Evolutionary conservation across 1,139 yeast species (phyloP).

Genomic region (Hemisphaericaspora xylofermentans): DNA sequence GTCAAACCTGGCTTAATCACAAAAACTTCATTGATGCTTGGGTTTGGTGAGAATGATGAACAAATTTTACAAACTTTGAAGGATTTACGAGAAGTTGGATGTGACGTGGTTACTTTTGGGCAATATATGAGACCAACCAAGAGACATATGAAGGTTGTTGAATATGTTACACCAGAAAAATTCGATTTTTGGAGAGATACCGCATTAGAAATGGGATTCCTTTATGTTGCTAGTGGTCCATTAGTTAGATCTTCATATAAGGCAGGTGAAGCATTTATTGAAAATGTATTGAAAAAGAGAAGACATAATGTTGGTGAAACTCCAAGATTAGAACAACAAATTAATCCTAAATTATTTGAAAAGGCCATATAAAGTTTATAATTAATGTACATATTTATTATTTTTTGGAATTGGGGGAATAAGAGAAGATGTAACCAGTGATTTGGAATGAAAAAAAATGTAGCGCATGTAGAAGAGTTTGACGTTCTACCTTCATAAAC

Average conservation of each 20-base stretch:
- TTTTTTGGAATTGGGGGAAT: not conserved
- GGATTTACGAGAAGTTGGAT: constrained; percentile 71
- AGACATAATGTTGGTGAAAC: constrained; percentile 50
- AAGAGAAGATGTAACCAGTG: not conserved
- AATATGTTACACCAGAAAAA: constrained; percentile 90
- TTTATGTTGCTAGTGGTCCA: constrained; percentile 97
- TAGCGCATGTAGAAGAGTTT: no score
- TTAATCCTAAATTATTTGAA: constrained; percentile 18
- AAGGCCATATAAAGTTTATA: not conserved
- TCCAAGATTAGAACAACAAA: constrained; percentile 33
- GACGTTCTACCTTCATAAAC: no score
- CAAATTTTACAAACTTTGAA: constrained; percentile 73
- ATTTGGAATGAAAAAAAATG: not conserved
- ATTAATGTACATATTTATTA: not conserved
- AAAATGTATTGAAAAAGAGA: constrained; percentile 84
- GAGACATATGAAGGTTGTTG: constrained; percentile 97
- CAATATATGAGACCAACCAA: constrained; percentile 99
- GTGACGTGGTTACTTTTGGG: constrained; percentile 97
- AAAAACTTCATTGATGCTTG: constrained; percentile 94
- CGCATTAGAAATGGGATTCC: constrained; percentile 88
- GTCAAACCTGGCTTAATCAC: constrained; percentile 77
- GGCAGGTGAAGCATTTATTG: constrained; percentile 98
- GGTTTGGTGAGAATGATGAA: constrained; percentile 93
- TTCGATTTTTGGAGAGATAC: constrained; percentile 90
- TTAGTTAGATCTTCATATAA: constrained; percentile 94